These are phyloP conservation scores for Eustoma russellianum DNA, from an alignment of 257 asterid species.

Conservation along the genomic window DNA sequence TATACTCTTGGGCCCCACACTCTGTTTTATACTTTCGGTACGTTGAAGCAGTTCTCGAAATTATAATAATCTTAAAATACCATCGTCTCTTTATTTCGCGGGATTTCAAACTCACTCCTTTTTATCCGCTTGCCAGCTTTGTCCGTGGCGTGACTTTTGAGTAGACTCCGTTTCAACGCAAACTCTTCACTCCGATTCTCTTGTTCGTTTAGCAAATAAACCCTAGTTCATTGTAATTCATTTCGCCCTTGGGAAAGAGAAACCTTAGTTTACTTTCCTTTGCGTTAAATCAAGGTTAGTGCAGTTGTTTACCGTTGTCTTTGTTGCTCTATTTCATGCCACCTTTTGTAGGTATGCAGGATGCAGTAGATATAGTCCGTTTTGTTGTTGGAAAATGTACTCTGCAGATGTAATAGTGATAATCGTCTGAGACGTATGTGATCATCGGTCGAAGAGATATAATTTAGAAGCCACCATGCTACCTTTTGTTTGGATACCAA, in stretches of 20 bases:
- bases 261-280: background rate
- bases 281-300: background rate
- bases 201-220: background rate
- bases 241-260: too few species aligned
- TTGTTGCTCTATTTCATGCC: background rate
- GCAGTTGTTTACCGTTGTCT: background rate
- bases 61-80: too few species aligned
- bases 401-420: background rate
- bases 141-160: background rate
- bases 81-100: background rate
- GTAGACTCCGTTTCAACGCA: background rate
- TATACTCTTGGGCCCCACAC: too few species aligned
- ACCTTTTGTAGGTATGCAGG: background rate
- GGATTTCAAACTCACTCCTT: slow-evolving; percentile 6
- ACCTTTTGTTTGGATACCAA: too few species aligned
- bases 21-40: too few species aligned
- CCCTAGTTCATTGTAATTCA: background rate
- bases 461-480: too few species aligned
- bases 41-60: too few species aligned
- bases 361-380: background rate
- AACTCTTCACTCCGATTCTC: background rate
- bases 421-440: too few species aligned
- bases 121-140: background rate
- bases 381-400: background rate
- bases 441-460: too few species aligned